These are phyloP conservation scores for Boletus patriciae DNA, from an alignment of 768 basidiomycete species.

Conservation along the genomic window DNA sequence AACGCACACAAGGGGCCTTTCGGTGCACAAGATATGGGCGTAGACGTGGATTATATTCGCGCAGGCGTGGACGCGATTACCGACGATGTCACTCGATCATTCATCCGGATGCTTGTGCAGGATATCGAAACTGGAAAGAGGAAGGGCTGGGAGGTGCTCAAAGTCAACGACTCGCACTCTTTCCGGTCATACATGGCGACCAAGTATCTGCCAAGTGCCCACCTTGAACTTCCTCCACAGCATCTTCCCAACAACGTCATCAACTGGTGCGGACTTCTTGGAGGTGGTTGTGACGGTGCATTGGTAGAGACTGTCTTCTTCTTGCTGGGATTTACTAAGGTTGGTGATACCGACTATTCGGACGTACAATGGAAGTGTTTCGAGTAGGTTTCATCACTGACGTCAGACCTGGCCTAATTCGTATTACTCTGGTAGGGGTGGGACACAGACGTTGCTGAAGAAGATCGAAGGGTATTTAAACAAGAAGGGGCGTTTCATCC, in stretches of 20 bases:
- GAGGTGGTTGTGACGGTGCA: background rate
- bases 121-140: constrained; percentile 19
- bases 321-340: background rate
- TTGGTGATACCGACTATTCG: background rate
- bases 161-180: constrained; percentile 28
- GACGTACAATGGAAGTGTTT: constrained; percentile 10
- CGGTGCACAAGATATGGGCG: constrained; percentile 6
- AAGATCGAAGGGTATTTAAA: background rate
- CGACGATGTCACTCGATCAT: constrained; percentile 17
- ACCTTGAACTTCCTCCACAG: constrained; percentile 14
- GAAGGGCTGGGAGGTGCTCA: constrained; percentile 30
- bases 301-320: background rate
- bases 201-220: constrained; percentile 22
- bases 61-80: constrained; percentile 20
- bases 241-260: constrained; percentile 24
- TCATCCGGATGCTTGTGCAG: constrained; percentile 15
- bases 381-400: background rate
- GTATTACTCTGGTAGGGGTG: background rate
- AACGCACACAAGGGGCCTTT: background rate
- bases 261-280: constrained; percentile 23
- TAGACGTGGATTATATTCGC: constrained; percentile 11
- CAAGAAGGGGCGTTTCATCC: background rate
- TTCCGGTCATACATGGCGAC: constrained; percentile 22
- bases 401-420: background rate
- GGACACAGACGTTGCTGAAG: constrained; percentile 4